Evolutionary conservation across 1,284 basidiomycete species (phyloP).

Genomic region (Trichosporon inkin): DNA sequence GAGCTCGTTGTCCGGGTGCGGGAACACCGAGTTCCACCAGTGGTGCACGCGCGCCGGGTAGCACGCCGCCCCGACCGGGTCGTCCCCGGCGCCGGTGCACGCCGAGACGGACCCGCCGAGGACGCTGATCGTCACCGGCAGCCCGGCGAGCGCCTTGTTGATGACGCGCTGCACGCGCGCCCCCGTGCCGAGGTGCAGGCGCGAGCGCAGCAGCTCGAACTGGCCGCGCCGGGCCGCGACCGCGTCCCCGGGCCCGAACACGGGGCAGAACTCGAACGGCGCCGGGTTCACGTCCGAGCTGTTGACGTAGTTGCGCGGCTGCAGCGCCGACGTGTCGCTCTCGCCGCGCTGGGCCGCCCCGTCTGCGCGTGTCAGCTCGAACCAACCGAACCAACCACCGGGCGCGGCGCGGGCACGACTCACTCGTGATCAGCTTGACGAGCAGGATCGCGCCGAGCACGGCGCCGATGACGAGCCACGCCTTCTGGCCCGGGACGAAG

Average conservation of each 20-base stretch:
- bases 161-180: constrained; percentile 76
- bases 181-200: constrained; percentile 75
- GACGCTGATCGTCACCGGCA: constrained; percentile 83
- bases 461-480: constrained; percentile 34
- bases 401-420: no score
- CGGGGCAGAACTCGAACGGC: constrained; percentile 86
- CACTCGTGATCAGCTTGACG: constrained; percentile 36
- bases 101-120: constrained; percentile 89
- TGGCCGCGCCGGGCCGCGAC: constrained; percentile 73
- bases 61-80: constrained; percentile 76
- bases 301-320: constrained; percentile 52
- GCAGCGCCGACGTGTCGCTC: constrained; percentile 27
- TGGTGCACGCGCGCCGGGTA: constrained; percentile 87
- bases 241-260: constrained; percentile 73
- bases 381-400: no score
- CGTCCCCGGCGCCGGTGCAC: constrained; percentile 89
- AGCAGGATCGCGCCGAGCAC: constrained; percentile 35
- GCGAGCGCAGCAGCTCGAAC: constrained; percentile 68
- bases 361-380: no score
- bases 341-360: neutral
- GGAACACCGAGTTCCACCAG: constrained; percentile 93
- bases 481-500: constrained; percentile 25
- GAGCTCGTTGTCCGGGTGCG: constrained; percentile 86
- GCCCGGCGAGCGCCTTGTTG: constrained; percentile 75
- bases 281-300: constrained; percentile 56